phyloP scores from a whole-genome alignment of 176 grass and related monocot genomes.

The Paspalum vaginatum region DNA sequence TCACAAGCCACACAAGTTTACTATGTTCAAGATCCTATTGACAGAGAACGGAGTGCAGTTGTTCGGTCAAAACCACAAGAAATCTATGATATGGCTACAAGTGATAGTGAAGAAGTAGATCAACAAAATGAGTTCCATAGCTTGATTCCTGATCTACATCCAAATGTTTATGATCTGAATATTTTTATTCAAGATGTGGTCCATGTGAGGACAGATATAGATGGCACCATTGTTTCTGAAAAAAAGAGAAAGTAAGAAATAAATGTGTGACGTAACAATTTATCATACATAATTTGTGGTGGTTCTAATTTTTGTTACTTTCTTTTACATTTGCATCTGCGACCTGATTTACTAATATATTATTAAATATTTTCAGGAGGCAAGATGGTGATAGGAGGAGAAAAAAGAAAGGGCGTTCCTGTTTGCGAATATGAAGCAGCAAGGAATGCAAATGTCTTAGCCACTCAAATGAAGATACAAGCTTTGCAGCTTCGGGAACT shows the following conservation, averaged over 20 bases:
- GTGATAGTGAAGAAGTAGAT: too few relatives aligned
- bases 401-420: not conserved
- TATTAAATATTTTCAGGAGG: not conserved
- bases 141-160: not conserved
- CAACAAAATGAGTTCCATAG: not conserved
- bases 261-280: not conserved
- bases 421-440: not conserved
- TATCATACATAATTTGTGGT: not conserved
- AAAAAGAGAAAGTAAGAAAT: not conserved
- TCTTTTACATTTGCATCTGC: too few relatives aligned
- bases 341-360: not conserved
- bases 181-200: not conserved
- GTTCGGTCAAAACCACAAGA: not conserved
- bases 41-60: not conserved
- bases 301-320: not conserved
- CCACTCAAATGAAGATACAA: not conserved
- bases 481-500: too few relatives aligned
- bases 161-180: not conserved
- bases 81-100: not conserved
- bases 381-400: not conserved
- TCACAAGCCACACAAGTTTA: not conserved
- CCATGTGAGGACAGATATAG: slow-evolving; percentile 1
- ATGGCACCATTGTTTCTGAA: not conserved
- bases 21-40: not conserved
- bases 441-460: not conserved